A percentile compares a stretch with the other conserved stretches of the same genome.
phyloP scores from a whole-genome alignment of 371 early-diverging fungal species.

The Rhizomucor pusillus region DNA sequence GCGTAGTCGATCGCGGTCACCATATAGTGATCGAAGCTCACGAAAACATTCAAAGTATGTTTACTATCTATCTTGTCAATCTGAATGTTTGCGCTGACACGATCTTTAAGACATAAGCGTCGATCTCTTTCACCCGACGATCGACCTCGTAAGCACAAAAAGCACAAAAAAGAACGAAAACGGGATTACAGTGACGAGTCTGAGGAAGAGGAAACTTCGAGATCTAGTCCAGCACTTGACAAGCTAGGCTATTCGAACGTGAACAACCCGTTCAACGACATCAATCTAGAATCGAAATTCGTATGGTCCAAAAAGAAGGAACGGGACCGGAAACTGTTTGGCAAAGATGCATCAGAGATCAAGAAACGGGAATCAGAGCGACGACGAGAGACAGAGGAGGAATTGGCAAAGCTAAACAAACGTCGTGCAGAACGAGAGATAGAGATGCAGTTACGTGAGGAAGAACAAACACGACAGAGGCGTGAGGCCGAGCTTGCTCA shows the following conservation, averaged over 20 bases:
- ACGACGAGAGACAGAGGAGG: slow-evolving; percentile 69
- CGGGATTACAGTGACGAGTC: slow-evolving; percentile 13
- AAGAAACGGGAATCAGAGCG: slow-evolving; percentile 58
- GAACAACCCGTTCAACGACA: slow-evolving; percentile 84
- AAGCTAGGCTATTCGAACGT: slow-evolving; percentile 63
- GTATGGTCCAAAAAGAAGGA: slow-evolving; percentile 76
- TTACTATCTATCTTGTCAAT: neutral
- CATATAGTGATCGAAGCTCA: no score
- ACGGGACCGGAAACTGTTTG: slow-evolving; percentile 65
- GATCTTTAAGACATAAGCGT: slow-evolving; percentile 12
- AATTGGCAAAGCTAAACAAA: slow-evolving; percentile 79
- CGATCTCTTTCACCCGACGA: slow-evolving; percentile 21
- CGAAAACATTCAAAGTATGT: no score
- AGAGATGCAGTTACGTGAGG: slow-evolving; percentile 78
- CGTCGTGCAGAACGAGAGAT: slow-evolving; percentile 80
- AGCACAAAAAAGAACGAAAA: slow-evolving; percentile 15
- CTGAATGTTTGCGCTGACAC: neutral
- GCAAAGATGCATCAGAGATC: slow-evolving; percentile 59
- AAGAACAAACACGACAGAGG: slow-evolving; percentile 72
- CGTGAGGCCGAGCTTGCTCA: slow-evolving; percentile 82
- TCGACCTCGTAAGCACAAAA: slow-evolving; percentile 18
- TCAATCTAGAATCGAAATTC: slow-evolving; percentile 80
- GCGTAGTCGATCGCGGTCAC: no score
- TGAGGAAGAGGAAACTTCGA: slow-evolving; percentile 7
- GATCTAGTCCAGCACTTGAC: slow-evolving; percentile 25